phyloP scores from a whole-genome alignment of 352 stramenopile genomes.

The Phytophthora agathidicida region DNA sequence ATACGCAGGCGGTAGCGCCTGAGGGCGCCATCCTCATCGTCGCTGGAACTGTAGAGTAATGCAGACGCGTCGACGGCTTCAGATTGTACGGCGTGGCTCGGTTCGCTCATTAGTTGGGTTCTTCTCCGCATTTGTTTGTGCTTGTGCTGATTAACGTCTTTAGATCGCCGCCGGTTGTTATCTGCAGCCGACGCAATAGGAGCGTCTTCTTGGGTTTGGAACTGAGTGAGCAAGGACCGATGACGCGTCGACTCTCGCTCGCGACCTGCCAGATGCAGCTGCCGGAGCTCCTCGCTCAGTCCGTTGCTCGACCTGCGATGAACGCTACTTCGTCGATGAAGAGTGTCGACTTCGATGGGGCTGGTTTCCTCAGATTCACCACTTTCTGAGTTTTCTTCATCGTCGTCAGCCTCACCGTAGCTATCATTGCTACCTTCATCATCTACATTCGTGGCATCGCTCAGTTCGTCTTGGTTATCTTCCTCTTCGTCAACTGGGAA shows the following conservation, averaged over 20 bases:
- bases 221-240: conserved; percentile 5
- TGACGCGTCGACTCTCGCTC: conserved; percentile 12
- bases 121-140: neutral
- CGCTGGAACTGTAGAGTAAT: neutral
- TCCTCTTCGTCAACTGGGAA: conserved; percentile 21
- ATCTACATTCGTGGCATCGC: neutral
- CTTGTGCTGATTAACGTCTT: neutral
- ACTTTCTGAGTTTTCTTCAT: conserved; percentile 6
- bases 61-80: neutral
- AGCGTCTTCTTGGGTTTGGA: conserved; percentile 18
- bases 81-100: neutral
- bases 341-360: neutral
- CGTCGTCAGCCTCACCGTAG: neutral
- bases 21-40: neutral
- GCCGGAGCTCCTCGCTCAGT: conserved; percentile 21
- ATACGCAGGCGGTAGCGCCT: conserved; percentile 12
- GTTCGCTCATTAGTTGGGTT: neutral
- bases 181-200: neutral
- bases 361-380: conserved; percentile 1
- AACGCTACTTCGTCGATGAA: neutral
- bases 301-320: conserved; percentile 4
- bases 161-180: neutral
- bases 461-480: conserved; percentile 3
- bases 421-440: neutral
- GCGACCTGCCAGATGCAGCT: conserved; percentile 17